Evolutionary conservation across 1,139 yeast genomes (phyloP), one percentile per base, ranked within the genome.

Genomic region (Zygotorulaspora mrakii): DNA sequence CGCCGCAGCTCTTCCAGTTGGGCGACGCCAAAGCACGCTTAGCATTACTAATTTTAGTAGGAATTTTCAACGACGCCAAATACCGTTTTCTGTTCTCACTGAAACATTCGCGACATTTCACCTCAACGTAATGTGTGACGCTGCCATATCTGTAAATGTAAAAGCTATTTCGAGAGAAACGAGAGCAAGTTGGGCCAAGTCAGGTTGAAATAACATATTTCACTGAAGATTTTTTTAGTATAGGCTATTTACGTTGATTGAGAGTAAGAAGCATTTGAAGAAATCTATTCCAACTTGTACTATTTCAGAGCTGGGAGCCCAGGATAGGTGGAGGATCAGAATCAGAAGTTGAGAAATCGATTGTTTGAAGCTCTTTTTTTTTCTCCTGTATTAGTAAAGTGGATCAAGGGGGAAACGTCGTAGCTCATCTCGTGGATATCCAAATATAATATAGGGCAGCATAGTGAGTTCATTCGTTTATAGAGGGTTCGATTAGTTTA

Each of bases 351-450:
- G 27, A n/a, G 13, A 24, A 24, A 20, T 20, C n/a, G n/a, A n/a
- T n/a, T n/a, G n/a, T n/a, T n/a, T n/a, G 23, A 20, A 24, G 13
- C 13, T 6, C 27, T 24, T 5, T 7, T 24, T 24, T 24, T 10
- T 24, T 24, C 11, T 11, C 6, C 13, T 5, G 6, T 24, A 24
- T 7, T 7, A 10, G n/a, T 7, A 6, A 6, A 6, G n/a, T 24
- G 27, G 27, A 7, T 27, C 30, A 11, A 27, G 30, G 30, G 30
- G 30, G 30, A 27, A 27, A 27, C 30, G 17, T 17, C 6, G 13
- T 12, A 8, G 17, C 30, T 27, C 17, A 12, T 9, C 6, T 20
- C 9, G 30, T 13, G 6, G 17, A 27, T 27, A 27, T 27, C 30
- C 16, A 20, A 20, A 14, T 12, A 27, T 27, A 12, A 14, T 12